Evolutionary conservation across 2,329 filamentous ascomycete species (phyloP).

Genomic region (Metarhizium rileyi): DNA sequence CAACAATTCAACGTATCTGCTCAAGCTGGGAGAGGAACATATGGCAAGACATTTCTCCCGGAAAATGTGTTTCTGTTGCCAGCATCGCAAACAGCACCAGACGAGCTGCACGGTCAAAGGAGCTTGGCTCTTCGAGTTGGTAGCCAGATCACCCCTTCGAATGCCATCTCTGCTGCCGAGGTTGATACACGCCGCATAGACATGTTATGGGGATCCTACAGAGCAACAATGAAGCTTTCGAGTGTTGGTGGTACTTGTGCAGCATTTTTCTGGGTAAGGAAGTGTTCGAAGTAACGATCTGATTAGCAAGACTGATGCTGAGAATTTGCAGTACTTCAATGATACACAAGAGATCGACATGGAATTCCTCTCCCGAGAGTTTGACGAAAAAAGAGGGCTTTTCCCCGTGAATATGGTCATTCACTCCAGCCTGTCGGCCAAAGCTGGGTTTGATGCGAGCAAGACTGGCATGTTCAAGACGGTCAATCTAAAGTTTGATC

Average conservation of each 20-base stretch:
- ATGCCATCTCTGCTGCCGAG: slow-evolving; percentile 53
- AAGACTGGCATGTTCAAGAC: slow-evolving; percentile 48
- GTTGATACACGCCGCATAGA: slow-evolving; percentile 51
- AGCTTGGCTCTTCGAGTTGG: slow-evolving; percentile 45
- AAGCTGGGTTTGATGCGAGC: slow-evolving; percentile 52
- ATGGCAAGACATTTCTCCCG: slow-evolving; percentile 52
- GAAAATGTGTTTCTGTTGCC: slow-evolving; percentile 48
- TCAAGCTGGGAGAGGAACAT: slow-evolving; percentile 49
- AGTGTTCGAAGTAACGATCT: not conserved
- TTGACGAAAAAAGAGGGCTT: slow-evolving; percentile 36
- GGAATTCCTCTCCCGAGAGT: slow-evolving; percentile 64
- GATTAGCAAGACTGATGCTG: not conserved
- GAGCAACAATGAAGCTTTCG: slow-evolving; percentile 57
- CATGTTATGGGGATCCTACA: slow-evolving; percentile 60
- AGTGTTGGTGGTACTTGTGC: slow-evolving; percentile 57
- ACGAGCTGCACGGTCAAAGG: slow-evolving; percentile 31
- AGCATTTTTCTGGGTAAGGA: slow-evolving; percentile 65
- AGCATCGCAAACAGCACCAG: slow-evolving; percentile 22
- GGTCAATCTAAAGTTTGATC: slow-evolving; percentile 54
- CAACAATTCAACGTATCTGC: slow-evolving; percentile 58
- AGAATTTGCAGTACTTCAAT: slow-evolving; percentile 53
- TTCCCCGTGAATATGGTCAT: slow-evolving; percentile 66
- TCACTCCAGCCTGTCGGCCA: slow-evolving; percentile 52
- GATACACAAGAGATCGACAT: slow-evolving; percentile 75
- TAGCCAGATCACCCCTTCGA: slow-evolving; percentile 28